These are phyloP conservation scores for Flaveria floridana DNA, from an alignment of 140 eudicot genomes.

Conservation along the genomic window DNA sequence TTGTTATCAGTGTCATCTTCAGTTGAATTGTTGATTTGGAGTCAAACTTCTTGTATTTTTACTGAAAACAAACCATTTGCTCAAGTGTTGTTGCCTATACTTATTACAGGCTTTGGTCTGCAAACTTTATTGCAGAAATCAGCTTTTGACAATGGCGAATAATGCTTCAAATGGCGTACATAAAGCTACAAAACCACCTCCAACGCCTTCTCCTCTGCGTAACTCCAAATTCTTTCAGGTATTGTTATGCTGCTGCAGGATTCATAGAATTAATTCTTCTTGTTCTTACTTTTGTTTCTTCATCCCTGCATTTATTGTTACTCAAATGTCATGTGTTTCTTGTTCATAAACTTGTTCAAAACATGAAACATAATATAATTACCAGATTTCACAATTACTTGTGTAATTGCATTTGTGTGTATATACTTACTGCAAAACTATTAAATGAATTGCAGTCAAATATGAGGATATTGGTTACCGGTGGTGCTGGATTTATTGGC, in stretches of 20 bases:
- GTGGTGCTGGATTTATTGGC: constrained; percentile 97
- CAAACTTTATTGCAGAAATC: constrained; percentile 22
- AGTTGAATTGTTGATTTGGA: constrained; percentile 14
- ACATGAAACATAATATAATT: too few relatives aligned
- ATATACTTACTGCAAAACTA: constrained; percentile 5
- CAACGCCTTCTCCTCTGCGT: constrained; percentile 85
- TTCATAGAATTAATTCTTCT: too few relatives aligned
- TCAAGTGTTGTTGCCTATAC: background rate
- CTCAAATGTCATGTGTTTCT: too few relatives aligned
- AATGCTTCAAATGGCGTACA: constrained; percentile 53
- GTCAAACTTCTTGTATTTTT: constrained; percentile 12
- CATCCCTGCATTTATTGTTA: too few relatives aligned
- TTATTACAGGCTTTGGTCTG: background rate
- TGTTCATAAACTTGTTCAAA: too few relatives aligned
- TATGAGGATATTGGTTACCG: constrained; percentile 91
- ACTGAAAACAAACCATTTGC: constrained; percentile 17
- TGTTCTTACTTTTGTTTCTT: too few relatives aligned
- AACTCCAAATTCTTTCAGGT: constrained; percentile 83
- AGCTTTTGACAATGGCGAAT: constrained; percentile 57
- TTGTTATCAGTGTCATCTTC: constrained; percentile 18
- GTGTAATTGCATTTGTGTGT: constrained; percentile 6
- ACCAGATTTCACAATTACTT: constrained; percentile 11
- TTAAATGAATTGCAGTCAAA: constrained; percentile 53
- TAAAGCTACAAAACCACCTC: constrained; percentile 69
- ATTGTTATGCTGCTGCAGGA: background rate